A percentile compares a stretch with the other conserved stretches of the same genome.
phyloP scores from a whole-genome alignment of 73 alveolate genomes.

The Paramecium sonneborni region DNA sequence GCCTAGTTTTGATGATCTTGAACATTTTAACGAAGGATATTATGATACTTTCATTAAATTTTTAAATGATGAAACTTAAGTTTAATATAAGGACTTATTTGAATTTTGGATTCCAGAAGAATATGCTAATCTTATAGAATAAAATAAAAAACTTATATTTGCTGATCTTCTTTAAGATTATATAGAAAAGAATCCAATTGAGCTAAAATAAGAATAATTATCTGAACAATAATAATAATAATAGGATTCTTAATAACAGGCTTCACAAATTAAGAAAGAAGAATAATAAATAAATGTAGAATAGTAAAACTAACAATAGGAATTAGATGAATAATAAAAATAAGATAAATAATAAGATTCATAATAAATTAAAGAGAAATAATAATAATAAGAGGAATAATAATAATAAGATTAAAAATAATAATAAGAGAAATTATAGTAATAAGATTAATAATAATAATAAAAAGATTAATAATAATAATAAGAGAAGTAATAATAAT shows the following conservation, averaged over 20 bases:
- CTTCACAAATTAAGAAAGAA: not conserved
- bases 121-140: not conserved
- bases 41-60: slow-evolving; percentile 47
- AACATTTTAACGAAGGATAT: slow-evolving; percentile 54
- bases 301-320: not conserved
- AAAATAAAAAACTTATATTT: not conserved
- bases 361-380: not conserved
- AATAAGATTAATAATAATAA: not conserved
- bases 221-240: not conserved
- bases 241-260: not conserved
- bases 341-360: not conserved
- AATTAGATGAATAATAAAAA: not conserved
- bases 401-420: not conserved
- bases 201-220: not conserved
- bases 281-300: not conserved
- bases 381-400: not conserved
- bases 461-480: not conserved
- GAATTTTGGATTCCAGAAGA: slow-evolving; percentile 59
- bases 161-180: not conserved
- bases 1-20: slow-evolving; percentile 26
- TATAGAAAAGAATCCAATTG: slow-evolving; percentile 10
- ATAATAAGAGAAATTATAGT: not conserved
- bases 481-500: not conserved
- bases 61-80: slow-evolving; percentile 25
- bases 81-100: not conserved